Base-by-base conservation (phyloP, 257 asterid genomes). In the Ocimum tenuiflorum region DNA sequence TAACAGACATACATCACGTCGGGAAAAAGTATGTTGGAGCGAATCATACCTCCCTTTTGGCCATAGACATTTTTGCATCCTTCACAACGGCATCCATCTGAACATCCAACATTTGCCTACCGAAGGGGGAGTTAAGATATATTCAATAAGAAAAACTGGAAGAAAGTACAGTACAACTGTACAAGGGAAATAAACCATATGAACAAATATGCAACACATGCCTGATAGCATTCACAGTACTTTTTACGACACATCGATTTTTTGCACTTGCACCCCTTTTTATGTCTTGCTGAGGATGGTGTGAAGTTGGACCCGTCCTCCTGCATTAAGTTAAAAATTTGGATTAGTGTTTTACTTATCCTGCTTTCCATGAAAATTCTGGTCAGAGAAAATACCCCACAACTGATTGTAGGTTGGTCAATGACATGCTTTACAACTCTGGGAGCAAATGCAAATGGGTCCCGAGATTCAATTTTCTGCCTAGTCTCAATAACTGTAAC, bases 221-320 rank as follows among this genome's bases (percentile, higher is more conserved):
- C 96, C 96, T 88, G 94, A 78, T 80, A 91, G 82, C 97, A 91
- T 76, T 86, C 95, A 51, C 97, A 86, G 67, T 91, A 91, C 77
- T 86, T 86, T 66, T 91, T 84, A 73, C 75, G 79, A 52, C 96
- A 91, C 85, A 81, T 83, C 0, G 96, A 88, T 68, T 84, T 91
- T 79, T 86, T 91, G 79, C 97, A 91, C 65, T 82, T 88, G 91
- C 97, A 90, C 45, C 97, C 96, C 67, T 86, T 78, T 81, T 85
- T 88, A 73, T 84, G 97, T 73, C 91, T 82, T 65, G 83, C 84
- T 14, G 89, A 84, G 60, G 86, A 62, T 24, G 85, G 83, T 13
- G 94, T 83, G 56, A 65, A 74, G 58, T 46, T 64, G 52, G 66
- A 27, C 57, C 67, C 80, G 27, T 71, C 80, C 56, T 67, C 88